A percentile compares a stretch with the other conserved stretches of the same genome.
These are phyloP conservation scores for Triticum urartu DNA, from an alignment of 176 grass and related monocot genomes.

Conservation along the genomic window DNA sequence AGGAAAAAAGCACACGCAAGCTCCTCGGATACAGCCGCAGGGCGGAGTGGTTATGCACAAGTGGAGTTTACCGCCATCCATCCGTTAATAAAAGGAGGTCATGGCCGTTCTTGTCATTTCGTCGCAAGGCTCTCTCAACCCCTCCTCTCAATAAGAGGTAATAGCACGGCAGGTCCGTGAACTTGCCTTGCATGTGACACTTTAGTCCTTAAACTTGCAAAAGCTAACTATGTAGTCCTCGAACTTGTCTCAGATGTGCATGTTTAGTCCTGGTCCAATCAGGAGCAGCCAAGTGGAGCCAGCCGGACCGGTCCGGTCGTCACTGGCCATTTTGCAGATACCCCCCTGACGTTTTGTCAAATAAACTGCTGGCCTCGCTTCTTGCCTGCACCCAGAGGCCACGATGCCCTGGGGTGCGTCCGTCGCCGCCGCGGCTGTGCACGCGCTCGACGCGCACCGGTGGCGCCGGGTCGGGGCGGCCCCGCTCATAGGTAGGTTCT, in stretches of 20 bases:
- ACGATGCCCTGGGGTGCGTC: conserved; percentile 22
- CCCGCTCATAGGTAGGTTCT: conserved; percentile 45
- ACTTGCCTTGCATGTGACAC: no score
- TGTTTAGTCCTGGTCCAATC: no score
- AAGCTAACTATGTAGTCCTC: no score
- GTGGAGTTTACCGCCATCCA: conserved; percentile 16
- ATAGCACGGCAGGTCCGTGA: no score
- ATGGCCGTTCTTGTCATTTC: conserved; percentile 34
- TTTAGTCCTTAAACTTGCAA: no score
- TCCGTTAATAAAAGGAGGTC: neutral
- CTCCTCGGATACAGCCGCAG: neutral
- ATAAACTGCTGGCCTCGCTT: no score
- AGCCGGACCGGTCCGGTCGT: no score
- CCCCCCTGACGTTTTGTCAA: no score
- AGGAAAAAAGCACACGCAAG: neutral
- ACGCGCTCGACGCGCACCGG: conserved; percentile 65
- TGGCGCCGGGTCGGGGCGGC: conserved; percentile 53
- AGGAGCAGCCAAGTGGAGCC: no score
- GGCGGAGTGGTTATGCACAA: neutral
- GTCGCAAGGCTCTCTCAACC: neutral
- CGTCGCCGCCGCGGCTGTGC: conserved; percentile 30
- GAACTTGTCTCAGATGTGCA: no score
- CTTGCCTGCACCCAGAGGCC: no score
- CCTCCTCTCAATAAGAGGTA: neutral
- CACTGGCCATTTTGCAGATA: no score